Base-by-base conservation (phyloP, 768 basidiomycete species). In the Macrolepiota fuliginosa region DNA sequence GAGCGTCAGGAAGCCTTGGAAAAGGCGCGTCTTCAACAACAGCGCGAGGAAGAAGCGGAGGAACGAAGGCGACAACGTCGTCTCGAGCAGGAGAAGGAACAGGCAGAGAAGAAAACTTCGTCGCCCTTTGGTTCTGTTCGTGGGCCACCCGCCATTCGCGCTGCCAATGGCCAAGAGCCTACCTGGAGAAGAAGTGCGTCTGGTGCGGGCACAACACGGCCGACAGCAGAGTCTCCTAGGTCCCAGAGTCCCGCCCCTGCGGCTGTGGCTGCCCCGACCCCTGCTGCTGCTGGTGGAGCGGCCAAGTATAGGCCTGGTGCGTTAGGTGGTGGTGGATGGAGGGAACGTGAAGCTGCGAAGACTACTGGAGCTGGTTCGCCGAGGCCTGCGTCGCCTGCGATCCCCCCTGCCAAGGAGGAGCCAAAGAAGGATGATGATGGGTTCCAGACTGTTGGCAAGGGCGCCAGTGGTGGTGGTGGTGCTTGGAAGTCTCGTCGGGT, bases 21-120 rank as follows among this genome's bases (percentile, higher is more conserved):
- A 58, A 73, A 81, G 27, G 86, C 84, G 1, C 84, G 82, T n/a
- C 74, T 80, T 54, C 89, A 84, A 64, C 75, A 73, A 12, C 82
- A 86, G 65, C 82, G 88, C 40, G 91, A 90, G 66, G 86, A 87
- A n/a, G 89, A 91, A 62, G 89, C 90, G 1, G 83, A 83, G 73
- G 77, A 76, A 56, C 77, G 81, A 61, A 39, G 75, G 24, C 63
- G 27, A 27, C 68, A 76, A 17, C 83, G 83, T 45, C 83, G 84
- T 54, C 74, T 76, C 3, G 67, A 74, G 22, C 78, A 81, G 73
- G 56, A 64, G 52, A 35, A 32, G 57, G 59, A 59, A 37, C 29
- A 25, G 13, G 57, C 46, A 46, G 37, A 32, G 40, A 54, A 61
- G 29, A 36, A 35, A 15, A 19, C 72, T 75, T 17, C 69, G 70